These are phyloP conservation scores for Platanthera zijinensis DNA, from an alignment of 106 monocot genomes.

Conservation along the genomic window DNA sequence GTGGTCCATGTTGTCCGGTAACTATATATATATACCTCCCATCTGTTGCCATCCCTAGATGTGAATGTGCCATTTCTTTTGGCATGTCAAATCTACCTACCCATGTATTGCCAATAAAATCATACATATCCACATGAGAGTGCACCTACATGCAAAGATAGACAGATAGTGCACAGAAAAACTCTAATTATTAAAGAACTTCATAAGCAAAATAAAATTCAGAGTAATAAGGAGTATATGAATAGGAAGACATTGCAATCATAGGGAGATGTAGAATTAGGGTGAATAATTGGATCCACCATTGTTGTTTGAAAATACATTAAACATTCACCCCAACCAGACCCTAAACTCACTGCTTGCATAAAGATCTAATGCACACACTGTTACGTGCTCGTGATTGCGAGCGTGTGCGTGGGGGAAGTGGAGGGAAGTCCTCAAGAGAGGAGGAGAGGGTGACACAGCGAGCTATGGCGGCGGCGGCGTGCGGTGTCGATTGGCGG, in stretches of 20 bases:
- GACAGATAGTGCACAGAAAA: not conserved
- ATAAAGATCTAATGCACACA: too few relatives aligned
- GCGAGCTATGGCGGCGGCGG: too few relatives aligned
- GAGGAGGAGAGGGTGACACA: too few relatives aligned
- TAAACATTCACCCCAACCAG: too few relatives aligned
- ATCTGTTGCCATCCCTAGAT: slow-evolving; percentile 90
- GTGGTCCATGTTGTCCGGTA: slow-evolving; percentile 91
- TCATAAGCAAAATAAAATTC: not conserved
- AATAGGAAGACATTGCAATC: not conserved
- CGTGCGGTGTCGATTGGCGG: too few relatives aligned
- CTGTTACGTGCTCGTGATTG: too few relatives aligned
- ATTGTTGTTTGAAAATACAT: too few relatives aligned
- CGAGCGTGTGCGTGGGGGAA: too few relatives aligned
- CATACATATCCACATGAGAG: slow-evolving; percentile 93
- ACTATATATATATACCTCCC: slow-evolving; percentile 85
- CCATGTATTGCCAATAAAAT: slow-evolving; percentile 83
- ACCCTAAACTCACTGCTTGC: too few relatives aligned
- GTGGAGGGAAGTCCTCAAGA: too few relatives aligned
- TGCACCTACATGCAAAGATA: slow-evolving; percentile 54
- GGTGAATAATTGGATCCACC: not conserved
- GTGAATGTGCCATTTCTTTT: slow-evolving; percentile 98
- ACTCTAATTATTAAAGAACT: not conserved
- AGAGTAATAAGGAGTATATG: not conserved
- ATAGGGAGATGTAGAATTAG: not conserved
- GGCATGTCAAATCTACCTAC: slow-evolving; percentile 81